Percentiles rank a stretch among this genome's conserved stretches.
phyloP scores from a whole-genome alignment of 805 yeast genomes.

The Saturnispora galanensis region DNA sequence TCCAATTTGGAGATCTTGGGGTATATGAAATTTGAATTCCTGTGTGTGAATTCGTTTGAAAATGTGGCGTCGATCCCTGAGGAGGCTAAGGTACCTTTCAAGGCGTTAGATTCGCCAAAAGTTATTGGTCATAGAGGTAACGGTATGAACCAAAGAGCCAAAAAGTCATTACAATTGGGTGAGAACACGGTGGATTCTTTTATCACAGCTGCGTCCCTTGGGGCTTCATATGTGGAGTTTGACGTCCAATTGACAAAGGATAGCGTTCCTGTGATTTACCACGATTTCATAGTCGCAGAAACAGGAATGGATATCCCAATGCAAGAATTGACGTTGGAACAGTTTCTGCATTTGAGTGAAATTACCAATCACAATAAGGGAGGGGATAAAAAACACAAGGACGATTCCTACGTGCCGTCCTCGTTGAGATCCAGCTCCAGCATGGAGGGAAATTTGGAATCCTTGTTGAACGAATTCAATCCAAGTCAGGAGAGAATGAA shows the following conservation, averaged over 20 bases:
- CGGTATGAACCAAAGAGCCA: constrained; percentile 71
- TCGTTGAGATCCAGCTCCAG: constrained; percentile 12
- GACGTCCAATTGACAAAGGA: constrained; percentile 95
- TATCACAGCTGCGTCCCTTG: constrained; percentile 91
- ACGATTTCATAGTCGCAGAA: constrained; percentile 89
- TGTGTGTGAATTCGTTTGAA: constrained; percentile 60
- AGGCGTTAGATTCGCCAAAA: constrained; percentile 74
- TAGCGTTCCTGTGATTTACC: constrained; percentile 84
- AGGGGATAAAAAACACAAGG: constrained; percentile 17
- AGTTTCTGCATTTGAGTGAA: constrained; percentile 54
- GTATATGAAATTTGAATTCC: constrained; percentile 60
- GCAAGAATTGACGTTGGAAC: constrained; percentile 86
- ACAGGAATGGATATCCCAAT: constrained; percentile 94
- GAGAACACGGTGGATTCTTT: constrained; percentile 93
- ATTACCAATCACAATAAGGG: constrained; percentile 10
- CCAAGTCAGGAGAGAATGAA: constrained; percentile 57
- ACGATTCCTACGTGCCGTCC: constrained; percentile 24
- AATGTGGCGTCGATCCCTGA: constrained; percentile 60
- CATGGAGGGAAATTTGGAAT: not conserved
- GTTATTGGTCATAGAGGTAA: constrained; percentile 95
- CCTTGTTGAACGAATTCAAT: constrained; percentile 26
- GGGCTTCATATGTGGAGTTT: constrained; percentile 94
- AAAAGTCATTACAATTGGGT: constrained; percentile 80
- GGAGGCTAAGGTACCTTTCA: constrained; percentile 81
- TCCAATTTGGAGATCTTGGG: constrained; percentile 71